A percentile compares a stretch with the other conserved stretches of the same genome.
phyloP scores from a whole-genome alignment of 75 land plant genomes.

The Azolla pinnata region DNA sequence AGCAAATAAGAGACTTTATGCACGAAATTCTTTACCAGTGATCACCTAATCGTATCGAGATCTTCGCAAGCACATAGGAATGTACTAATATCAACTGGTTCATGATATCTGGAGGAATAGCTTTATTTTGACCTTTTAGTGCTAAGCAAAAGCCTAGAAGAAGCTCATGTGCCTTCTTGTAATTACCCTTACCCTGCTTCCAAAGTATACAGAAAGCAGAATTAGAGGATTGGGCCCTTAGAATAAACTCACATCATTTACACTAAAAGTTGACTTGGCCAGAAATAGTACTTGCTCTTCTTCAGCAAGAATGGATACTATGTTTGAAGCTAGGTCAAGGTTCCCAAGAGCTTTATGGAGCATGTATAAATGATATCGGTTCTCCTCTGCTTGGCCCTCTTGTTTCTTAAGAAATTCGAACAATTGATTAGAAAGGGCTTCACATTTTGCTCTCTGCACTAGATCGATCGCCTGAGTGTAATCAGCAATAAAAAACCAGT shows the following conservation, averaged over 20 bases:
- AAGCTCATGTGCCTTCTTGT: slow-evolving; percentile 26
- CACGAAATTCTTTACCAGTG: slow-evolving; percentile 18
- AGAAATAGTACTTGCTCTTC: too few relatives aligned
- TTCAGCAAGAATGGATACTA: slow-evolving; percentile 11
- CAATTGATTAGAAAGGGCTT: slow-evolving; percentile 14
- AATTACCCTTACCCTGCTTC: slow-evolving; percentile 26
- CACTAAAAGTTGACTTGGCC: too few relatives aligned
- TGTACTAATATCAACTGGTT: slow-evolving; percentile 25
- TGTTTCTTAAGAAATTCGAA: slow-evolving; percentile 17
- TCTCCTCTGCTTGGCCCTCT: slow-evolving; percentile 15
- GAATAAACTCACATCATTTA: too few relatives aligned
- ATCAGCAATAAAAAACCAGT: neutral
- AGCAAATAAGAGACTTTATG: neutral
- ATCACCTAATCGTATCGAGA: slow-evolving; percentile 18
- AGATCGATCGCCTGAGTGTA: slow-evolving; percentile 21
- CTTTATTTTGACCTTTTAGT: slow-evolving; percentile 2
- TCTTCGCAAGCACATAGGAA: slow-evolving; percentile 29
- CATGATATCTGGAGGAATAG: slow-evolving; percentile 9
- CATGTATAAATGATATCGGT: slow-evolving; percentile 9
- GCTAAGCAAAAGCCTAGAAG: slow-evolving; percentile 17
- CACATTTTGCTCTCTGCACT: slow-evolving; percentile 18
- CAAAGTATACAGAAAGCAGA: neutral
- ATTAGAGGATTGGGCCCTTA: neutral
- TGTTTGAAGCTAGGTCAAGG: slow-evolving; percentile 22
- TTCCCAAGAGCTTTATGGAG: slow-evolving; percentile 22